Evolutionary conservation across 768 basidiomycete genomes (phyloP).

Genomic region (Lactarius trivialis): DNA sequence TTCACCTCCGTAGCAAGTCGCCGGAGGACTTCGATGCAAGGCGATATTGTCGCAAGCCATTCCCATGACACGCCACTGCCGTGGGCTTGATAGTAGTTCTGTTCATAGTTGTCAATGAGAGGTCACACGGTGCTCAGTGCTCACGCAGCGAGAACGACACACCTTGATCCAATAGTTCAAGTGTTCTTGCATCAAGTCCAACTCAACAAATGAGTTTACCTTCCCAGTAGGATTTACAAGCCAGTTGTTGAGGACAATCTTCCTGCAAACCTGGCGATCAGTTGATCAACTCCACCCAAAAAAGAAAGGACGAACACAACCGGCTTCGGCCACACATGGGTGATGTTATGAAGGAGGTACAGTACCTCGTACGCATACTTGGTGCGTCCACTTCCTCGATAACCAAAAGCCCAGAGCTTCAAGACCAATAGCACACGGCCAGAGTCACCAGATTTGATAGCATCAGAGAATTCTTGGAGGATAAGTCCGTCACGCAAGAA

Average conservation of each 20-base stretch:
- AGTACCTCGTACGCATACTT: conserved; percentile 27
- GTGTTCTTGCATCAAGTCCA: conserved; percentile 34
- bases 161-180: conserved; percentile 29
- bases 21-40: no score
- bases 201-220: conserved; percentile 24
- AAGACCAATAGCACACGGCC: conserved; percentile 14
- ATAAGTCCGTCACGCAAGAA: no score
- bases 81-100: conserved; percentile 30
- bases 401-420: conserved; percentile 25
- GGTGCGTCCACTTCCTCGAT: conserved; percentile 27
- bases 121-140: no score
- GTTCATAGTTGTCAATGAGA: no score
- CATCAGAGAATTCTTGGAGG: no score
- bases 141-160: not conserved
- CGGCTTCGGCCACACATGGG: conserved; percentile 20
- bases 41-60: no score
- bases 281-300: not conserved
- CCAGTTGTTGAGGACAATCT: conserved; percentile 32
- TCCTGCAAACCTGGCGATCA: conserved; percentile 15
- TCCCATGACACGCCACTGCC: conserved; percentile 14
- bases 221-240: conserved; percentile 21
- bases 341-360: conserved; percentile 12
- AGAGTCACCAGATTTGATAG: conserved; percentile 19
- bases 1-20: conserved; percentile 23
- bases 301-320: conserved; percentile 8